Evolutionary conservation across 306 rosid species (phyloP).

Genomic region (Glycine soja): DNA sequence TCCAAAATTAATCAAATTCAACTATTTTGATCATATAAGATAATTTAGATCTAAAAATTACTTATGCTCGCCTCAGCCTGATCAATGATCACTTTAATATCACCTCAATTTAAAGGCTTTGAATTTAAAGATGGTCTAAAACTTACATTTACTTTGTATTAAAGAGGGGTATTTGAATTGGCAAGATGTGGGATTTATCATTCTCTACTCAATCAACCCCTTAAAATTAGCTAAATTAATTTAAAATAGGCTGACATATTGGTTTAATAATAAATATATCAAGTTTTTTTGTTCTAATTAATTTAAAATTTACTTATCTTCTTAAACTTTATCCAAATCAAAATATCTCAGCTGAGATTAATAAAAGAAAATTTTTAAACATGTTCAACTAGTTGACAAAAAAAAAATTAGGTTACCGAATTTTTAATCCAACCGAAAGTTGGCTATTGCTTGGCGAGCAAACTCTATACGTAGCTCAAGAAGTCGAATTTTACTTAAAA

Average conservation of each 20-base stretch:
- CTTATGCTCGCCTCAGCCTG: too few species aligned
- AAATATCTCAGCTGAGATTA: not conserved
- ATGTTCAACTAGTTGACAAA: not conserved
- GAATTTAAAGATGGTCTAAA: not conserved
- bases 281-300: not conserved
- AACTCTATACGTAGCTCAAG: not conserved
- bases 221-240: not conserved
- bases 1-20: too few species aligned
- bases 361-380: not conserved
- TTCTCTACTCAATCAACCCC: not conserved
- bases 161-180: not conserved
- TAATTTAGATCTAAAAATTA: too few species aligned
- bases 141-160: not conserved
- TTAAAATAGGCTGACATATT: not conserved
- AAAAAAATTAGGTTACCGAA: slow-evolving; percentile 25
- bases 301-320: not conserved
- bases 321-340: not conserved
- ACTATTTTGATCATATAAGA: too few species aligned
- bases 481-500: not conserved
- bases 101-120: not conserved
- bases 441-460: not conserved
- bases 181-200: not conserved
- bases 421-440: not conserved
- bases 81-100: too few species aligned
- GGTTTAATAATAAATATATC: not conserved